These are phyloP conservation scores for Penicillium sp. DNA, from an alignment of 2,329 filamentous ascomycete genomes.

Conservation along the genomic window DNA sequence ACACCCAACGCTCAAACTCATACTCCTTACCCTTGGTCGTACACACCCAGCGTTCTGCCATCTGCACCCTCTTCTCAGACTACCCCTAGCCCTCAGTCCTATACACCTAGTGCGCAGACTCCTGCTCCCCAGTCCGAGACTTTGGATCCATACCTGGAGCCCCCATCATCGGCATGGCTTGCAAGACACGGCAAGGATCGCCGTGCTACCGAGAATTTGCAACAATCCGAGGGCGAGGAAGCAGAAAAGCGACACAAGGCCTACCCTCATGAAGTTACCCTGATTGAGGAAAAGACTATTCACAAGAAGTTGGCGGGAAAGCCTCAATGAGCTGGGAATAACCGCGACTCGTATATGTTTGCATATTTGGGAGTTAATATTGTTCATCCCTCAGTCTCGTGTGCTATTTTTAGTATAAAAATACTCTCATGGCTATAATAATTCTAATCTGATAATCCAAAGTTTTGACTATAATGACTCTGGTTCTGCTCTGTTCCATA, in stretches of 20 bases:
- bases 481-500: not conserved
- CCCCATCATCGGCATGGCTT: not conserved
- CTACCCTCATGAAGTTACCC: not conserved
- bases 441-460: not conserved
- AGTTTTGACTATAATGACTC: not conserved
- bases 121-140: not conserved
- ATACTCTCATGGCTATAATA: not conserved
- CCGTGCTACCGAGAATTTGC: not conserved
- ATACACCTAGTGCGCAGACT: not conserved
- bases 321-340: not conserved
- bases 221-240: not conserved
- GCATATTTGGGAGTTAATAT: not conserved
- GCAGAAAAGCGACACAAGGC: not conserved
- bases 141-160: not conserved
- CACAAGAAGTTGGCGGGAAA: not conserved
- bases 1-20: not conserved
- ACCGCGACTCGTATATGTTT: not conserved
- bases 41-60: not conserved
- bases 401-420: not conserved
- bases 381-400: not conserved
- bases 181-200: not conserved
- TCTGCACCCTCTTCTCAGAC: not conserved
- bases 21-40: no score
- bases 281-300: not conserved
- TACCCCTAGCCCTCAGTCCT: not conserved